Evolutionary conservation across 805 yeast species (phyloP), one percentile per base, ranked within the genome.

Genomic region (Wickerhamiella hasegawae): DNA sequence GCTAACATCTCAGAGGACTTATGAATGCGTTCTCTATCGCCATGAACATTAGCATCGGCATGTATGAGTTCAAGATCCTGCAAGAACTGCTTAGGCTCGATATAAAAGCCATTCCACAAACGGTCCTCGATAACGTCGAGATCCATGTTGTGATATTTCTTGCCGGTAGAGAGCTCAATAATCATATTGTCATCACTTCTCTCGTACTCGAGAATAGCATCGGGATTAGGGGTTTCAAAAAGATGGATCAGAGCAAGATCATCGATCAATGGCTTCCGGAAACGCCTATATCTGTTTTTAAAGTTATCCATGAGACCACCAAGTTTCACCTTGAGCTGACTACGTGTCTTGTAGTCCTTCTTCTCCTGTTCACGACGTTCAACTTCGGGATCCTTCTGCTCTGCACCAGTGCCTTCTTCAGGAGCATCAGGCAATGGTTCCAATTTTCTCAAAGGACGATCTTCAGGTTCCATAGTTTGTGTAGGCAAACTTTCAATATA

Each of bases 1-100:
- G 96, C 93, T 51, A 70, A 71, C 97, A 90, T 85, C 54, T 90
- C 98, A 37, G 87, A 79, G 0, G 97, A 94, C 45, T 68, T 68
- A 28, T 69, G 63, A 4, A 77, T 61, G 36, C 94, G 65, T 39
- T 90, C 98, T 30, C 97, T 66, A 45, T 87, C 97, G 0, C 81
- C 82, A 3, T 68, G 57, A 0, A 74, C 71, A 23, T 67, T 63
- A 0, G 93, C 69, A 59, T 90, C 99, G 23, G 65, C 65, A 30
- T 80, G 75, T 26, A 90, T 87, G 71, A 79, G 67, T 49, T 76
- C 83, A 30, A 90, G 68, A 51, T 90, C 98, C 44, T 69, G 71
- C 46, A 85, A 59, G 50, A 80, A 87, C 53, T 90, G 96, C 44
- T 73, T 76, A 11, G 97, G 96, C 48, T 84, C 95, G 26, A 82